phyloP scores from a whole-genome alignment of 2,329 filamentous ascomycete species.

The Penicillium hesseltinei region DNA sequence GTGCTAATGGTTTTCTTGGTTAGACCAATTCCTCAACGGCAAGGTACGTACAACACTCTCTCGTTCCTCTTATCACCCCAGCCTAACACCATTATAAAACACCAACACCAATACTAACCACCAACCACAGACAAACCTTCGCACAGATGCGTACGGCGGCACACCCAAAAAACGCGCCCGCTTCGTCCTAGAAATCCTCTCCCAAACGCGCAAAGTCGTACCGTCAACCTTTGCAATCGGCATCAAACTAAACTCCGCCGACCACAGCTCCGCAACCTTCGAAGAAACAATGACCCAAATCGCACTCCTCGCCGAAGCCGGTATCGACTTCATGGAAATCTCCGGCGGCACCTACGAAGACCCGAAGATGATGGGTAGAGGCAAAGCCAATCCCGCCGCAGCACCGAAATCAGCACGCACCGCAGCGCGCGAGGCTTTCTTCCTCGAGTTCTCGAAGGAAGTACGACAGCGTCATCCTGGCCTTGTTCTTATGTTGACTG shows the following conservation, averaged over 20 bases:
- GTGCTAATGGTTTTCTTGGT: not conserved
- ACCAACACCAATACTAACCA: not conserved
- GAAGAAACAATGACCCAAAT: conserved; percentile 60
- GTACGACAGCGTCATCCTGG: conserved; percentile 48
- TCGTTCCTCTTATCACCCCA: not conserved
- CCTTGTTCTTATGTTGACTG: conserved; percentile 58
- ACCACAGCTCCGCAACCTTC: conserved; percentile 40
- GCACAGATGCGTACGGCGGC: conserved; percentile 51
- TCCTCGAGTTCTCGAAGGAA: conserved; percentile 62
- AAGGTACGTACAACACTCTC: conserved; percentile 28
- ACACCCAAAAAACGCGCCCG: conserved; percentile 46
- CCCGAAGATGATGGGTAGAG: conserved; percentile 42
- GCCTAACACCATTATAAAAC: not conserved
- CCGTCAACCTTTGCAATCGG: conserved; percentile 46
- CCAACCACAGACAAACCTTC: conserved; percentile 42
- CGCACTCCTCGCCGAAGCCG: conserved; percentile 40
- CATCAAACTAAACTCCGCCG: conserved; percentile 53
- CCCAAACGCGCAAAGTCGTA: conserved; percentile 42
- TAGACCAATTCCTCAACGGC: conserved; percentile 39
- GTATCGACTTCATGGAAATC: conserved; percentile 67
- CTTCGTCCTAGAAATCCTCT: conserved; percentile 48
- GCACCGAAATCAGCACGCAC: conserved; percentile 45
- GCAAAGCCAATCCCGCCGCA: conserved; percentile 20
- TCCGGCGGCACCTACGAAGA: conserved; percentile 62
- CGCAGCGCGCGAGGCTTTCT: conserved; percentile 62